Conservation (phyloP, 805 yeast genomes). For the Candida sonorensis region DNA sequence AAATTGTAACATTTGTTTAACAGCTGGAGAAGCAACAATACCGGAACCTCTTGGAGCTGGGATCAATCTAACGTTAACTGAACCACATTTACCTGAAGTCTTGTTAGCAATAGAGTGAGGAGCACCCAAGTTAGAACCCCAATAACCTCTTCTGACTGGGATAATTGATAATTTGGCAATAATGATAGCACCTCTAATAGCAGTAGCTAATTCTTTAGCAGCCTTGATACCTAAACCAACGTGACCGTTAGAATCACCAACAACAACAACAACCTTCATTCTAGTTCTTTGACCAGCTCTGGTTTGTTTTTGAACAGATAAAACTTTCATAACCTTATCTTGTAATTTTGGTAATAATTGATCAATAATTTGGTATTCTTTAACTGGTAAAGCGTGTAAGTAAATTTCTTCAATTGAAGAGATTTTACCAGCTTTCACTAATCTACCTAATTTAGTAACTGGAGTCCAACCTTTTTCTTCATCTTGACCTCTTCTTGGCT, state of each 20-base stretch:
- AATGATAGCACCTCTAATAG: conserved; percentile 99
- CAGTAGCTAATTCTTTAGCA: conserved; percentile 99
- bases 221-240: conserved; percentile 99
- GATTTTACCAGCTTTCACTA: conserved; percentile 98
- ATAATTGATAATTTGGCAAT: conserved; percentile 97
- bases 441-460: conserved; percentile 99
- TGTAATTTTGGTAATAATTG: conserved; percentile 88
- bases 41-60: conserved; percentile 99
- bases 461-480: conserved; percentile 99
- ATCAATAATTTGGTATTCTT: conserved; percentile 99
- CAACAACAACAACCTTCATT: conserved; percentile 99
- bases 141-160: conserved; percentile 99
- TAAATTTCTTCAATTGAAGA: conserved; percentile 95
- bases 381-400: conserved; percentile 98
- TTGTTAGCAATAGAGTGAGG: conserved; percentile 98
- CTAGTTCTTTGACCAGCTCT: conserved; percentile 99
- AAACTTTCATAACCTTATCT: conserved; percentile 99
- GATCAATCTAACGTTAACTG: conserved; percentile 95
- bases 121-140: conserved; percentile 99
- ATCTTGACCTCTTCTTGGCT: conserved; percentile 68
- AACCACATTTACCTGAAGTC: conserved; percentile 99
- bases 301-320: conserved; percentile 99
- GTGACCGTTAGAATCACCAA: conserved; percentile 99
- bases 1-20: conserved; percentile 96
- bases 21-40: conserved; percentile 99